phyloP scores from a whole-genome alignment of 2,329 filamentous ascomycete genomes.

The Gaeumannomyces tritici region DNA sequence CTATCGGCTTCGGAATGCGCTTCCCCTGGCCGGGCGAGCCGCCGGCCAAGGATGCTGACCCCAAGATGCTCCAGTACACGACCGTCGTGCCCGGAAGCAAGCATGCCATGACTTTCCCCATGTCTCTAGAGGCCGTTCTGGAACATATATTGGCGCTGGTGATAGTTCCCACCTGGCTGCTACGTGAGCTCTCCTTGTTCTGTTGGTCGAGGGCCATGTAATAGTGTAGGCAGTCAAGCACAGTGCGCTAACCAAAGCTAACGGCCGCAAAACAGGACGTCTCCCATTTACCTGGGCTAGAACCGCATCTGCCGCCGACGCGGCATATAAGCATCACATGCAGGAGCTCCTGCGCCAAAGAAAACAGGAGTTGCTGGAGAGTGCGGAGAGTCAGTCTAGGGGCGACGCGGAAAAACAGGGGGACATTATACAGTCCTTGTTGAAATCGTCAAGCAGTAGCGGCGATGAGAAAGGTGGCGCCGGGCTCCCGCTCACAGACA shows the following conservation, averaged over 20 bases:
- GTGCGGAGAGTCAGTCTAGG: conserved; percentile 15
- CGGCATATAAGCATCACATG: conserved; percentile 62
- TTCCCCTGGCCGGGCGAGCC: conserved; percentile 55
- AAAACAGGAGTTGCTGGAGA: conserved; percentile 32
- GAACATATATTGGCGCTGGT: conserved; percentile 55
- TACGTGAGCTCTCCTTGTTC: conserved; percentile 28
- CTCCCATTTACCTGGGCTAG: conserved; percentile 42
- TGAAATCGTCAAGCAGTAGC: conserved; percentile 20
- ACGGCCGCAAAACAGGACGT: conserved; percentile 17
- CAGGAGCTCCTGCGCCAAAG: conserved; percentile 58
- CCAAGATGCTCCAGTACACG: conserved; percentile 37
- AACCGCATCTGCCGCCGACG: conserved; percentile 41
- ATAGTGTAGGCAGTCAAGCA: background rate
- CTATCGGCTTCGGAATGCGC: conserved; percentile 60
- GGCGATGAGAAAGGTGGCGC: conserved; percentile 10
- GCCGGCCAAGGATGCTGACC: conserved; percentile 27
- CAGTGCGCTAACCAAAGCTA: conserved; percentile 2
- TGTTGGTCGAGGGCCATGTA: background rate
- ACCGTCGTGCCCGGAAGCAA: conserved; percentile 36
- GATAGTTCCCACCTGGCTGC: conserved; percentile 46
- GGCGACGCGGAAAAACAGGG: conserved; percentile 27
- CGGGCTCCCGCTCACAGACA: conserved; percentile 35
- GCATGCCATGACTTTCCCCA: conserved; percentile 55
- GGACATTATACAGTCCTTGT: conserved; percentile 42
- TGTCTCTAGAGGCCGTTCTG: conserved; percentile 51